Evolutionary conservation across 768 basidiomycete genomes (phyloP), one percentile per base, ranked within the genome.

Genomic region (Dioszegia crocea): DNA sequence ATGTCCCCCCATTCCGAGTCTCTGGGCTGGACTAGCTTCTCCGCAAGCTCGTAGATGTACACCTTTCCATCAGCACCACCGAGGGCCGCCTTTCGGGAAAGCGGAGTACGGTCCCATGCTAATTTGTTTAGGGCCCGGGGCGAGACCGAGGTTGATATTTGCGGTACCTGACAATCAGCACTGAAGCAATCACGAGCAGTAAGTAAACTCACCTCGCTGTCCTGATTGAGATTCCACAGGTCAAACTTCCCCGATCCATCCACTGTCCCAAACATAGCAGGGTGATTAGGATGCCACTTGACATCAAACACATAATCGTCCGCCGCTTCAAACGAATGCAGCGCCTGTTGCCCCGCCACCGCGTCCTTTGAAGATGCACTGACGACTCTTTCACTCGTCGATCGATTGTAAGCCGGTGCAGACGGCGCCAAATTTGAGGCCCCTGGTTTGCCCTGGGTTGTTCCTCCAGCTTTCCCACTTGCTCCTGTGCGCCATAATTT

Each of bases 291-390:
- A 75, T 99, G 96, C 96, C 96, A 99, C 75, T 88, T 89, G 45
- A 91, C 93, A 79, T 97, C 96, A 78, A 96, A 98, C 10, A 99
- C 94, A 74, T 98, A 97, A 76, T 99, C 96, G 73, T 93, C 91
- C 12, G 92, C 89, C 77, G 97, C 94, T 65, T 99, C 94, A 70
- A 99, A 98, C 39, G 90, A 91, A 74, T 93, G 88, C 0, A 83
- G 44, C 23, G 56, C n/a, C n/a, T 93, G 81, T 17, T 63, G 52
- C 16, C 56, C 38, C 39, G 43, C 24, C n/a, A 29, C 41, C 12
- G 49, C 53, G 11, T 9, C 43, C 14, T 31, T 45, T 19, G 44
- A n/a, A 12, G 29, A 31, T 11, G 54, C 39, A 19, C 54, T 31
- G 26, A 49, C 45, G 3, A 45, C 54, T 12, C 27, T 30, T n/a